phyloP scores from a whole-genome alignment of 257 asterid species.

The Solanum gracilifrons region DNA sequence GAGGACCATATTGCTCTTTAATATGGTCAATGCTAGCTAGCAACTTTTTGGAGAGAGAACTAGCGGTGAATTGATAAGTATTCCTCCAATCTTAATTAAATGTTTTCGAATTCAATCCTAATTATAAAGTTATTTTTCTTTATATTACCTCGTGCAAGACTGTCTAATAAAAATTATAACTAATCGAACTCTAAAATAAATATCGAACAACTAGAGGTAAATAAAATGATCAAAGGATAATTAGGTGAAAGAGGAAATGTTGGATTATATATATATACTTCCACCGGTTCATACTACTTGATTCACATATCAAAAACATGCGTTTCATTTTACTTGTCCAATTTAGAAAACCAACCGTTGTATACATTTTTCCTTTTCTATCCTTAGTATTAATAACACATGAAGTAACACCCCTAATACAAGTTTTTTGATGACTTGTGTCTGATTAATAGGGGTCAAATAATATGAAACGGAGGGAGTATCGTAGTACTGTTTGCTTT shows the following conservation, averaged over 20 bases:
- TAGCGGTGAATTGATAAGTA: background rate
- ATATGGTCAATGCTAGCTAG: background rate
- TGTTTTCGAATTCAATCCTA: accelerated
- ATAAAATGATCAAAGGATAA: background rate
- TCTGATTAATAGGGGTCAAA: background rate
- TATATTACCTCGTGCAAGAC: accelerated
- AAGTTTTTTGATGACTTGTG: too few species aligned
- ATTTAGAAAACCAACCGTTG: background rate
- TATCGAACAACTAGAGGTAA: background rate
- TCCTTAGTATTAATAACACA: background rate
- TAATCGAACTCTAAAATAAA: background rate
- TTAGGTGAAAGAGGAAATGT: constrained; percentile 2
- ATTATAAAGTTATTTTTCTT: background rate
- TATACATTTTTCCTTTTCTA: background rate
- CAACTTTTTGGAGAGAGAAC: background rate
- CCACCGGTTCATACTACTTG: background rate
- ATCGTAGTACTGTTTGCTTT: background rate
- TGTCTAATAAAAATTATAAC: accelerated
- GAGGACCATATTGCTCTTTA: background rate
- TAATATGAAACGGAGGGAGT: too few species aligned
- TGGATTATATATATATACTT: background rate
- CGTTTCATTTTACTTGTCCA: background rate
- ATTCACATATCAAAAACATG: background rate
- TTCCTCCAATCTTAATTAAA: background rate
- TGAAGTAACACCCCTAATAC: background rate